A percentile compares a stretch with the other conserved stretches of the same genome.
Evolutionary conservation across 2,329 filamentous ascomycete species (phyloP).

Genomic region (Verticillium klebahnii): DNA sequence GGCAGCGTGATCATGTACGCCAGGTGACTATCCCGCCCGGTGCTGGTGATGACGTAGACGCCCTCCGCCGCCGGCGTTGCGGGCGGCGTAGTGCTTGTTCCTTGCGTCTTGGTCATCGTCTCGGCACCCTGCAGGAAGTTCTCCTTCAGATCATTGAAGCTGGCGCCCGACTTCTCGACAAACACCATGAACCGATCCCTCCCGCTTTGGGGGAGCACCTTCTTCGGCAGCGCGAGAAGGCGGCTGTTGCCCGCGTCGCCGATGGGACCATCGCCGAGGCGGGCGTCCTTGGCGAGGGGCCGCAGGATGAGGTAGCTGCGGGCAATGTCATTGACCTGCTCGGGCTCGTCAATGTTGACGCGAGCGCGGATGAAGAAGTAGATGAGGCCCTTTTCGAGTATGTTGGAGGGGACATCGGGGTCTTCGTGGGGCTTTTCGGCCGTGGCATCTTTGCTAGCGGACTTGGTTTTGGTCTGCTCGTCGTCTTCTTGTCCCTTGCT

Average conservation of each 20-base stretch:
- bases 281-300: constrained; percentile 65
- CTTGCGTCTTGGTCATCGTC: constrained; percentile 72
- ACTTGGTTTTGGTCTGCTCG: neutral
- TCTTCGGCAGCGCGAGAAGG: constrained; percentile 77
- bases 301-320: constrained; percentile 77
- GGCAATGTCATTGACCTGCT: constrained; percentile 66
- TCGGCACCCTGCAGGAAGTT: constrained; percentile 62
- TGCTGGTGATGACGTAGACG: constrained; percentile 75
- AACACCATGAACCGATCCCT: constrained; percentile 74
- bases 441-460: neutral
- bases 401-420: constrained; percentile 28
- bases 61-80: constrained; percentile 78
- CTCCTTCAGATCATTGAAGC: constrained; percentile 66
- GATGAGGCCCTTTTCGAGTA: constrained; percentile 83
- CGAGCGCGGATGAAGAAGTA: constrained; percentile 87
- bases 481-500: neutral
- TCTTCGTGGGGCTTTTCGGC: constrained; percentile 9
- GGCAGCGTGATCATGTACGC: constrained; percentile 78
- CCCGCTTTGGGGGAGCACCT: constrained; percentile 66
- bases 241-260: constrained; percentile 57
- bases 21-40: constrained; percentile 68
- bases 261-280: constrained; percentile 50
- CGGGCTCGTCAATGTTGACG: constrained; percentile 67
- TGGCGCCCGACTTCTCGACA: constrained; percentile 67
- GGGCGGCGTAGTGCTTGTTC: constrained; percentile 62